These are phyloP conservation scores for Anaeromyces robustus DNA, from an alignment of 192 early-diverging fungal genomes.

Conservation along the genomic window DNA sequence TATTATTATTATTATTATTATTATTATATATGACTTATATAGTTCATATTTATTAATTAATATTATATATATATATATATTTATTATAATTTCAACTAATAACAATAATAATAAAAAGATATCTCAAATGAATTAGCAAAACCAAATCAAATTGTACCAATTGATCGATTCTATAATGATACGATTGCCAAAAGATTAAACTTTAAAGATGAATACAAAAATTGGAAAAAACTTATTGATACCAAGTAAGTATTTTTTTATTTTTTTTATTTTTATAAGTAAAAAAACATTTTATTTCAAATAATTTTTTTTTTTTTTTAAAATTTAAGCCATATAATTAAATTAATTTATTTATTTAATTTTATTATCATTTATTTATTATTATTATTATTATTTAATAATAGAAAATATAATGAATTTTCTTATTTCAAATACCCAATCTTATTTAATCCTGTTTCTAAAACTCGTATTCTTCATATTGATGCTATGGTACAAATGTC, in stretches of 20 bases:
- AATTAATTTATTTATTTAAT: too few species aligned
- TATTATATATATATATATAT: too few species aligned
- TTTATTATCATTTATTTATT: too few species aligned
- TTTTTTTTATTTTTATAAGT: too few species aligned
- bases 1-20: too few species aligned
- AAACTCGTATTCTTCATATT: conserved; percentile 53
- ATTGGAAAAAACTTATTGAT: conserved; percentile 40
- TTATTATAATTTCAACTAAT: too few species aligned
- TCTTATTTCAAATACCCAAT: conserved; percentile 56
- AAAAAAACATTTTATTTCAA: too few species aligned
- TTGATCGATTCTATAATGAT: conserved; percentile 25
- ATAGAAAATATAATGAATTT: conserved; percentile 22
- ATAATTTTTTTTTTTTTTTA: too few species aligned
- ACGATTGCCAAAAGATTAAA: conserved; percentile 26
- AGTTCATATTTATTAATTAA: too few species aligned
- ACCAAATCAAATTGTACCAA: conserved; percentile 15
- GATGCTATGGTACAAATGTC: conserved; percentile 66
- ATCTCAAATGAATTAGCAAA: conserved; percentile 28
- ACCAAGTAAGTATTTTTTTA: conserved; percentile 2
- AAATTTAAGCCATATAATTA: too few species aligned
- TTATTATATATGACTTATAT: too few species aligned
- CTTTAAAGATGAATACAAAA: conserved; percentile 63
- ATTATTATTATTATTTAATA: too few species aligned
- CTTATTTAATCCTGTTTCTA: conserved; percentile 42
- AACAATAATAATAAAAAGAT: background rate